Percentiles rank a stretch among this genome's conserved stretches.
Conservation (phyloP, 192 early-diverging fungal species). For the Rhizophagus sp. region DNA sequence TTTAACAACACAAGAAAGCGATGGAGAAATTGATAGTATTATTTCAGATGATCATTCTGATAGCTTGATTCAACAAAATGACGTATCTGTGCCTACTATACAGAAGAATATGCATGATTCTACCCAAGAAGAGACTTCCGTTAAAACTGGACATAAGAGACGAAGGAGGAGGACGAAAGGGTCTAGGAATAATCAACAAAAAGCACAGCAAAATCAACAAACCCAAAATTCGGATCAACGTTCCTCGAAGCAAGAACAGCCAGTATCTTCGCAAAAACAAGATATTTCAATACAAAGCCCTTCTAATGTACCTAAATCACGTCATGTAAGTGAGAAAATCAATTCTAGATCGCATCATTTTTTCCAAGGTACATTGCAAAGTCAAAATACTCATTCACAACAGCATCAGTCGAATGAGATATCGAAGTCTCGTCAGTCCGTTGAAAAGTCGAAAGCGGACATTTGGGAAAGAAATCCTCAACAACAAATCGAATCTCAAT, state of each 20-base stretch:
- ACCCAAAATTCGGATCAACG: neutral
- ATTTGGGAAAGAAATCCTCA: no score
- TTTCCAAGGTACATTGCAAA: no score
- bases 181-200: slow-evolving; percentile 24
- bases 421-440: neutral
- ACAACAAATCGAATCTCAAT: no score
- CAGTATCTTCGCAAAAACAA: no score
- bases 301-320: neutral
- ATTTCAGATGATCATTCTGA: neutral
- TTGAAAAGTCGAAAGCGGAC: neutral
- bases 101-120: neutral
- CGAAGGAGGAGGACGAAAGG: slow-evolving; percentile 19
- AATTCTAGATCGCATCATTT: no score
- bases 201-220: neutral
- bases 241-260: neutral
- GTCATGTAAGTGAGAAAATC: no score
- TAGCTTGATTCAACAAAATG: neutral
- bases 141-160: slow-evolving; percentile 6
- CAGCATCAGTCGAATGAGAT: neutral
- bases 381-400: no score
- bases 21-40: slow-evolving; percentile 5
- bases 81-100: neutral
- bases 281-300: neutral
- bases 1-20: slow-evolving; percentile 8
- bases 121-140: neutral